These are phyloP conservation scores for Dryadomyces quercivorus DNA, from an alignment of 2,329 filamentous ascomycete genomes.

Conservation along the genomic window DNA sequence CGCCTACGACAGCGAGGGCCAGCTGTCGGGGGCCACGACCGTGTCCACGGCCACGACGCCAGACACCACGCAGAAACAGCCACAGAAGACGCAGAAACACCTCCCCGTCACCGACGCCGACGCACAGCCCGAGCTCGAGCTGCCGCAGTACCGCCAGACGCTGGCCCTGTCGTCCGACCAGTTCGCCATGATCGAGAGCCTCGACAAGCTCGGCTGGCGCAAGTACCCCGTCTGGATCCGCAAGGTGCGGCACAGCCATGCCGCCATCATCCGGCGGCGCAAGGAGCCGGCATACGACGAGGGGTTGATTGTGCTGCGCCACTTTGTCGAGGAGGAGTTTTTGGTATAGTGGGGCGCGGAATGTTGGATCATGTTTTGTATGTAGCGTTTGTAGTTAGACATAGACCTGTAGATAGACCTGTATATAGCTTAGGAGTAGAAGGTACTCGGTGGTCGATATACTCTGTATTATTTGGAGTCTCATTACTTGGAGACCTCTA, in stretches of 20 bases:
- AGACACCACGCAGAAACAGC: neutral
- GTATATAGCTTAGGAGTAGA: no score
- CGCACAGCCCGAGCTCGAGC: neutral
- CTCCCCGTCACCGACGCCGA: neutral
- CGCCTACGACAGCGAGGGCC: neutral
- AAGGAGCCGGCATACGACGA: slow-evolving; percentile 59
- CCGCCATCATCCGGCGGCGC: slow-evolving; percentile 74
- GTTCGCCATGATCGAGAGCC: slow-evolving; percentile 69
- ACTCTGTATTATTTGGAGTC: no score
- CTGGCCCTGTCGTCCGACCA: slow-evolving; percentile 70
- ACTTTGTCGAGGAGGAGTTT: slow-evolving; percentile 74
- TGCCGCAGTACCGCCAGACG: slow-evolving; percentile 27
- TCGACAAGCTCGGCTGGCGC: slow-evolving; percentile 55
- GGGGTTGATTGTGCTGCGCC: slow-evolving; percentile 63
- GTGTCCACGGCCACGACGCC: neutral
- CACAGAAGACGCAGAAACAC: no score
- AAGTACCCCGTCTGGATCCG: slow-evolving; percentile 65
- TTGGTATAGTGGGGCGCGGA: slow-evolving; percentile 22
- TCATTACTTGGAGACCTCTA: no score
- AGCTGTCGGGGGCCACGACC: neutral
- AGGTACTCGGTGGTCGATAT: no score
- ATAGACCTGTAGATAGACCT: neutral
- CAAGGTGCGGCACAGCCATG: slow-evolving; percentile 70
- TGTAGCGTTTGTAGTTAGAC: neutral
- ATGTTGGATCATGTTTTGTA: neutral